Conservation (phyloP, 2,329 filamentous ascomycete genomes). For the Akanthomyces uredinophilus region DNA sequence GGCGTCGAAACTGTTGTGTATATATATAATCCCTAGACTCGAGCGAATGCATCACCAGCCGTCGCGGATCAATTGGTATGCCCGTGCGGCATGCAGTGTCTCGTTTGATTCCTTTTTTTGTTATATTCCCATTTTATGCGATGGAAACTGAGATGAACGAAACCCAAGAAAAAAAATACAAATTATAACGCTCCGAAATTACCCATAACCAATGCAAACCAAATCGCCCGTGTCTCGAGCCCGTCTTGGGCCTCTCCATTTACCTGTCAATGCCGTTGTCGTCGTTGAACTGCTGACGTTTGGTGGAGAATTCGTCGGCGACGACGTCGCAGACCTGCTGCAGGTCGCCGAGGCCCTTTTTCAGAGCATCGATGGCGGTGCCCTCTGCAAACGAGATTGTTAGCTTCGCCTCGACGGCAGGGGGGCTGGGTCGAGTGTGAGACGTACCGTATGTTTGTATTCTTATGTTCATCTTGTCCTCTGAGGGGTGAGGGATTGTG, state of each 20-base stretch:
- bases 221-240: not conserved
- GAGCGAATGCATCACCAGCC: constrained; percentile 10
- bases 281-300: constrained; percentile 37
- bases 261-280: constrained; percentile 30
- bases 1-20: constrained; percentile 24
- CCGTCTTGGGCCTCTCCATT: not conserved
- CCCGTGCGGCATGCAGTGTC: constrained; percentile 2
- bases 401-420: not conserved
- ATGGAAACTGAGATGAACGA: not conserved
- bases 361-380: constrained; percentile 76
- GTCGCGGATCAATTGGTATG: not conserved
- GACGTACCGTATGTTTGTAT: constrained; percentile 90
- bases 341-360: constrained; percentile 84
- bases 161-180: not conserved
- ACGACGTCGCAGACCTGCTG: constrained; percentile 92
- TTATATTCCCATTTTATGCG: not conserved
- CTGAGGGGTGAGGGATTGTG: constrained; percentile 93
- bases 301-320: constrained; percentile 75
- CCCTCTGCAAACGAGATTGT: constrained; percentile 50
- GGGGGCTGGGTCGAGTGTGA: no score
- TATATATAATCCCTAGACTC: constrained; percentile 28
- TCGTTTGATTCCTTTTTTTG: constrained; percentile 3
- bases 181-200: constrained; percentile 2
- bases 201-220: not conserved
- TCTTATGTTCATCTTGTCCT: constrained; percentile 92